These are phyloP conservation scores for Lactuca sativa DNA, from an alignment of 129 eudicot species.

Conservation along the genomic window DNA sequence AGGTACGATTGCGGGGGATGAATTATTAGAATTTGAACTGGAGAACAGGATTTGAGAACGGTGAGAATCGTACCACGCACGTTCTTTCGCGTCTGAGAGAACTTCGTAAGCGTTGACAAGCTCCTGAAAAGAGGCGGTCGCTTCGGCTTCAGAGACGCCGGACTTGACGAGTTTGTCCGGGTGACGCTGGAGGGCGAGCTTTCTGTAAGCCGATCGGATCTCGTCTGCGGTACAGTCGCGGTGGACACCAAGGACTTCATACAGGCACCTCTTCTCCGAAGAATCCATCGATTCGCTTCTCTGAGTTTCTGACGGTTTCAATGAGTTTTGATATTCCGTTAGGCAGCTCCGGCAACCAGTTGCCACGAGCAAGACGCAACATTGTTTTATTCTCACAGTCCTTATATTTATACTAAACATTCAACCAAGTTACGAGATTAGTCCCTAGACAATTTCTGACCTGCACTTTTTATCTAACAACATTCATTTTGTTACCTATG, in stretches of 20 bases:
- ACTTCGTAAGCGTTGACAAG: slow-evolving; percentile 93
- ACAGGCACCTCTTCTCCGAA: slow-evolving; percentile 82
- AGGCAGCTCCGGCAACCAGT: slow-evolving; percentile 6
- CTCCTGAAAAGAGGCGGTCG: slow-evolving; percentile 90
- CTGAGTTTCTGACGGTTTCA: neutral
- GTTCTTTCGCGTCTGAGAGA: slow-evolving; percentile 81
- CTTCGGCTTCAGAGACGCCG: slow-evolving; percentile 78
- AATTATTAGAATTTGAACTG: slow-evolving; percentile 19
- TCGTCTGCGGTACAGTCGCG: slow-evolving; percentile 78
- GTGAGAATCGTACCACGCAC: slow-evolving; percentile 97
- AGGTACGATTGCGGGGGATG: slow-evolving; percentile 46
- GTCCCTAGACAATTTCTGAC: neutral
- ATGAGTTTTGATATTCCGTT: slow-evolving; percentile 10
- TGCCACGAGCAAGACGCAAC: neutral
- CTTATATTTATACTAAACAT: neutral
- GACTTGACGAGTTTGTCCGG: slow-evolving; percentile 86
- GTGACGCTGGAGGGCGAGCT: slow-evolving; percentile 97
- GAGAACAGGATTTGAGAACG: slow-evolving; percentile 86
- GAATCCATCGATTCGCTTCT: slow-evolving; percentile 42
- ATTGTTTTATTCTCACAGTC: neutral
- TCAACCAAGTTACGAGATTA: neutral
- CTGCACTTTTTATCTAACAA: neutral
- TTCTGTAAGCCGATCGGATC: slow-evolving; percentile 82
- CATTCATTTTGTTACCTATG: neutral
- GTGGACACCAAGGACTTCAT: slow-evolving; percentile 75